Base-by-base conservation (phyloP, 106 monocot species). In the Ottelia alismoides region DNA sequence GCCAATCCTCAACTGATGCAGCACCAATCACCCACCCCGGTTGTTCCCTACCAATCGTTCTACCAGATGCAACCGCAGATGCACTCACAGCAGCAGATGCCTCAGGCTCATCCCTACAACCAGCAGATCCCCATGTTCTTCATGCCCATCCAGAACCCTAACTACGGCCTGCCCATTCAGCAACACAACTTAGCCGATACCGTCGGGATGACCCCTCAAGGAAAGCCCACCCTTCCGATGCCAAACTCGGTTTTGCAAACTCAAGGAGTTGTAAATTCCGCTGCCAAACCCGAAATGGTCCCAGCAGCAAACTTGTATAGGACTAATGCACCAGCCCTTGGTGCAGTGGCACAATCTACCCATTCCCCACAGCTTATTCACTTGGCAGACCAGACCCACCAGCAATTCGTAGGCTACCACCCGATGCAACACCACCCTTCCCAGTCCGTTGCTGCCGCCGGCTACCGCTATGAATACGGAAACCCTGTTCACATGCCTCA, bases 101-200 rank as follows among this genome's bases (percentile, higher is more conserved):
- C 76, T 27, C 74, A 56, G n/a, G 52, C 57, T 18, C 58, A 69
- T 35, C 44, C 50, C 2, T 70, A 47, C 55, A 50, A 60, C 31
- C 78, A 53, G 20, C 70, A 68, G 26, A 28, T 72, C 7, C 87
- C 78, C 3, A 65, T 88, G 64, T 88, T 88, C 52, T 88, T 70
- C 53, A 2, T 93, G 23, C 80, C 83, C 1, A 54, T 84, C 19
- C 55, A 53, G 1, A 76, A 79, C 62, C 58, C 71, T 1, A 49
- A 60, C 27, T 81, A 78, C 11, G 28, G 5, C 30, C 58, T 60
- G 52, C 52, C 69, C 10, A 24, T 68, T 0, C 45, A 60, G 43
- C 51, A 61, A 11, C 45, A 70, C 35, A 65, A 47, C 25, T 21
- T 72, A 30, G 27, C 25, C 2, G 70, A 66, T 49, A 22, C 69